Evolutionary conservation across 1,284 basidiomycete genomes (phyloP).

Genomic region (Bondarzewia mesenterica): DNA sequence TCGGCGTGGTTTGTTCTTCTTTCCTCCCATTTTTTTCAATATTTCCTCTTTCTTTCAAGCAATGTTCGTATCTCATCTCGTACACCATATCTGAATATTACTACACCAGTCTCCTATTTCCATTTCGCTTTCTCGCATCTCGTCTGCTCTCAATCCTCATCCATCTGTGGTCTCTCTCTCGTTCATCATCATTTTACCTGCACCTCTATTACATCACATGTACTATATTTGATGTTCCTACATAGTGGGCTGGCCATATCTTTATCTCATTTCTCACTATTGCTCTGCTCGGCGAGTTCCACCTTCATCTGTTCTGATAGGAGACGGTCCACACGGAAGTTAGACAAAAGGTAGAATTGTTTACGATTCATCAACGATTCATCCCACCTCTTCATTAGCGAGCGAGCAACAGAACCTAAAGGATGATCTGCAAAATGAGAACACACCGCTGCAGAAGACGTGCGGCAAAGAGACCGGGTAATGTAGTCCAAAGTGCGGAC

Average conservation of each 20-base stretch:
- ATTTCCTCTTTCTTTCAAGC: conserved; percentile 1
- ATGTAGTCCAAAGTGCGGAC: too few species aligned
- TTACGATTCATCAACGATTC: too few species aligned
- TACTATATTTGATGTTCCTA: conserved; percentile 29
- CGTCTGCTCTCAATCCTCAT: conserved; percentile 16
- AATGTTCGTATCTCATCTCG: conserved; percentile 7
- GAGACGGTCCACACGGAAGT: too few species aligned
- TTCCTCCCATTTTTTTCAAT: too few species aligned
- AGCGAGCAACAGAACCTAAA: too few species aligned
- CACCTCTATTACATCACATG: conserved; percentile 27
- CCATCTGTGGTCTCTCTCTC: conserved; percentile 15
- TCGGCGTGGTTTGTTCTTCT: not conserved
- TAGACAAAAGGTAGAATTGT: too few species aligned
- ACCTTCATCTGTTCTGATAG: not conserved
- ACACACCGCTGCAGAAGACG: too few species aligned
- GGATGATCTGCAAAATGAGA: too few species aligned
- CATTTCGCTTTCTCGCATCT: conserved; percentile 8
- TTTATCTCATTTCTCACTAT: conserved; percentile 29
- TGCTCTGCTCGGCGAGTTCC: not conserved
- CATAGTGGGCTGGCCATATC: conserved; percentile 44
- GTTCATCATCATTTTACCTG: conserved; percentile 9
- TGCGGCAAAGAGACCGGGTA: too few species aligned
- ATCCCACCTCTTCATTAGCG: too few species aligned
- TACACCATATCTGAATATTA: conserved; percentile 1
- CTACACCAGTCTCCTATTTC: not conserved